Conservation (phyloP, 352 stramenopile genomes). For the Salisapilia sapeloensis region DNA sequence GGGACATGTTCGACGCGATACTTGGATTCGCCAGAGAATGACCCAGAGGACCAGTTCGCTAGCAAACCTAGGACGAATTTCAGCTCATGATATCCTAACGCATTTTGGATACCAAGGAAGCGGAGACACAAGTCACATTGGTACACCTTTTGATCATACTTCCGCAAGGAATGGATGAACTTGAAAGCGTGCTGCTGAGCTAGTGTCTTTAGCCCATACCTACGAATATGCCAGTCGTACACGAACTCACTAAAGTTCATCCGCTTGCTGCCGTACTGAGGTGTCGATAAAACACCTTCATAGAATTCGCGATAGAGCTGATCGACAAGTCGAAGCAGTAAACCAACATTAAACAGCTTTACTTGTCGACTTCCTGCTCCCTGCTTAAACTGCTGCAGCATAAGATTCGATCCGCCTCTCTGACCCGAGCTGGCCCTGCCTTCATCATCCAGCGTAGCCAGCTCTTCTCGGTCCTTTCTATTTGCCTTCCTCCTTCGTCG, state of each 20-base stretch:
- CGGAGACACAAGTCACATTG: constrained; percentile 46
- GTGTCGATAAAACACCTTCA: constrained; percentile 31
- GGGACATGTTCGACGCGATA: constrained; percentile 32
- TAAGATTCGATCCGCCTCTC: constrained; percentile 15
- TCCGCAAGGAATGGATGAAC: constrained; percentile 60
- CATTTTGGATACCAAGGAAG: constrained; percentile 48
- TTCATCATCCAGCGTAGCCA: too few species aligned
- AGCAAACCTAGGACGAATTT: constrained; percentile 53
- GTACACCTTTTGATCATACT: constrained; percentile 44
- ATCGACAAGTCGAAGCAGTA: constrained; percentile 38
- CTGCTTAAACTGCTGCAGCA: constrained; percentile 29
- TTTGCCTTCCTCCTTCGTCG: too few species aligned
- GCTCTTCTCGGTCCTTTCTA: too few species aligned
- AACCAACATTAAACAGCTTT: constrained; percentile 43
- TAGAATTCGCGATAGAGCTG: constrained; percentile 62
- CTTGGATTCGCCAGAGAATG: constrained; percentile 29
- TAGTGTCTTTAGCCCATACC: constrained; percentile 50
- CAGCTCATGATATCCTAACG: constrained; percentile 50
- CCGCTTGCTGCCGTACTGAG: constrained; percentile 54
- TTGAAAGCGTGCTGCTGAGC: constrained; percentile 62
- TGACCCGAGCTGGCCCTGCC: constrained; percentile 3
- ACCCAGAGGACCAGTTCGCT: constrained; percentile 39
- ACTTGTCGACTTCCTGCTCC: constrained; percentile 14
- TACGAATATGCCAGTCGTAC: constrained; percentile 70
- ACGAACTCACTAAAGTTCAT: constrained; percentile 76